A percentile compares a stretch with the other conserved stretches of the same genome.
Conservation (phyloP, 306 rosid species). For the Cucurbita ficifolia region DNA sequence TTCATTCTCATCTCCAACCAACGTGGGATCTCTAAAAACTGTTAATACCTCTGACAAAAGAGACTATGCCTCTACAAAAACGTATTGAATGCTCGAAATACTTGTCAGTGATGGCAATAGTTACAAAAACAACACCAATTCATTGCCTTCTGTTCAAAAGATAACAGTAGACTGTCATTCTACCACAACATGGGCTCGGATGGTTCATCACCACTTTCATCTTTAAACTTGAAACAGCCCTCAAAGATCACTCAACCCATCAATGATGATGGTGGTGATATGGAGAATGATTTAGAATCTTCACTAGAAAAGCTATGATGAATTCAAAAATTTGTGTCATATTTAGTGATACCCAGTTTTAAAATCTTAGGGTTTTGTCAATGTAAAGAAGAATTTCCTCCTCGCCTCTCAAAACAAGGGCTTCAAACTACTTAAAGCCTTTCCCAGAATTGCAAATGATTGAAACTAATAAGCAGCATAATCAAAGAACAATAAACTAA, state of each 20-base stretch:
- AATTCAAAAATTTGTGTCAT: background rate
- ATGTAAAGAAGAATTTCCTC: background rate
- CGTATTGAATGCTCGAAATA: background rate
- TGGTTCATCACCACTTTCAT: background rate
- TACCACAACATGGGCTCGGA: background rate
- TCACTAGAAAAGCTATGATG: background rate
- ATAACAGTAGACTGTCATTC: background rate
- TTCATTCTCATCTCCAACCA: too few species aligned
- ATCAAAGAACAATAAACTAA: background rate
- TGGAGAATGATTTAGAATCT: background rate
- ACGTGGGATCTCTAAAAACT: background rate
- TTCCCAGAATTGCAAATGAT: background rate
- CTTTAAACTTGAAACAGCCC: background rate
- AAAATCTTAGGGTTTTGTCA: background rate
- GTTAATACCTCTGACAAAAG: background rate
- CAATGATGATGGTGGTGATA: background rate
- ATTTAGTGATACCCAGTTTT: background rate
- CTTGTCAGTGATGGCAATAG: background rate
- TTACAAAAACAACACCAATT: background rate
- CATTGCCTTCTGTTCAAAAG: background rate
- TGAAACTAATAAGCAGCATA: background rate
- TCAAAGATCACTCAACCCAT: background rate
- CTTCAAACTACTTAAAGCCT: background rate
- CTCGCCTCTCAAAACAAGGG: background rate
- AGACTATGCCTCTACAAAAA: background rate